phyloP scores from a whole-genome alignment of 805 yeast species.

The Pichia eremophila region DNA sequence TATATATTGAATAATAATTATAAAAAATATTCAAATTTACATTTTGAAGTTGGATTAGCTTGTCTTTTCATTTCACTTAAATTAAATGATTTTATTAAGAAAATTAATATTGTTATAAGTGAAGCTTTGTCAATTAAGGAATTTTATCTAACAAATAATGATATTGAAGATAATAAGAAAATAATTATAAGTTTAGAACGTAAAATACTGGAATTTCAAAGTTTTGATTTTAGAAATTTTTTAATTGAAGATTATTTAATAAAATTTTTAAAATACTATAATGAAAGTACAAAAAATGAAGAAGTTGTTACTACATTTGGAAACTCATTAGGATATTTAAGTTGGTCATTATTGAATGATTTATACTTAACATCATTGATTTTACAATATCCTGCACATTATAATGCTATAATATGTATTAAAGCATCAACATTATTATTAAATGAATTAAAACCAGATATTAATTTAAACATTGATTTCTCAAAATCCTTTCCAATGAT shows the following conservation, averaged over 20 bases:
- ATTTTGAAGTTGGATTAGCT: constrained; percentile 57
- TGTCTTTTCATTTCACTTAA: constrained; percentile 65
- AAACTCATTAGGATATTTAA: constrained; percentile 38
- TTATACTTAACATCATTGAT: constrained; percentile 59
- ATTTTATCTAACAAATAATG: constrained; percentile 19
- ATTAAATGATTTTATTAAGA: constrained; percentile 78
- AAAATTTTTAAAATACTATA: constrained; percentile 41
- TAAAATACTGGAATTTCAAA: constrained; percentile 62
- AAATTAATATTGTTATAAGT: constrained; percentile 50
- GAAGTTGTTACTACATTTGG: too few relatives aligned
- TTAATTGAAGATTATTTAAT: constrained; percentile 59
- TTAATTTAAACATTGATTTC: constrained; percentile 6
- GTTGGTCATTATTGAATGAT: constrained; percentile 77
- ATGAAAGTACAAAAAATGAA: too few relatives aligned
- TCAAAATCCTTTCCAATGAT: constrained; percentile 3
- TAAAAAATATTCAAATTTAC: constrained; percentile 34
- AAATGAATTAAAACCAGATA: constrained; percentile 14
- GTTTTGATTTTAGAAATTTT: constrained; percentile 70
- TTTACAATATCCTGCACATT: constrained; percentile 65
- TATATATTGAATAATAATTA: constrained; percentile 52
- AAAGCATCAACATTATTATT: constrained; percentile 38
- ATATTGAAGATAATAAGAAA: constrained; percentile 48
- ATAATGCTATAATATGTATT: constrained; percentile 60
- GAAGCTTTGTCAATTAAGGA: constrained; percentile 32
- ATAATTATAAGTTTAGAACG: constrained; percentile 55